Evolutionary conservation across 371 early-diverging fungal species (phyloP).

Genomic region (Chytridiales sp.): DNA sequence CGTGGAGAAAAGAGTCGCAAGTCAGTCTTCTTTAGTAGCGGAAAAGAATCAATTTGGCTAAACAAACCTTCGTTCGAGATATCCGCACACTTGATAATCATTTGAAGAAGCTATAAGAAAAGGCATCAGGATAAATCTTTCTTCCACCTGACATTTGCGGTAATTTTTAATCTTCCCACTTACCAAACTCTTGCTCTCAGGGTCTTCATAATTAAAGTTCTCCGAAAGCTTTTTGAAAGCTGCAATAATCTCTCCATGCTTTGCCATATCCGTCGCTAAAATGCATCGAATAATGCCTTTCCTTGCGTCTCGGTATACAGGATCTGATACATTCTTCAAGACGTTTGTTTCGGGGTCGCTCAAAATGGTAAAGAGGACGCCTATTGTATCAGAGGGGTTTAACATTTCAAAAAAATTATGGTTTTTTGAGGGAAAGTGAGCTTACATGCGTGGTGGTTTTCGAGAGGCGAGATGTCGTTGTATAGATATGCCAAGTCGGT

Average conservation of each 20-base stretch:
- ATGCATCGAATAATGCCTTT: constrained; percentile 45
- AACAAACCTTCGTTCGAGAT: constrained; percentile 45
- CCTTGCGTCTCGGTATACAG: constrained; percentile 34
- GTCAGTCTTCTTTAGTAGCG: constrained; percentile 9
- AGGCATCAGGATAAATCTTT: background rate
- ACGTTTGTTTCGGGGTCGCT: constrained; percentile 38
- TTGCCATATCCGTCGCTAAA: constrained; percentile 51
- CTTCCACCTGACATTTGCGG: background rate
- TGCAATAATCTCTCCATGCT: constrained; percentile 45
- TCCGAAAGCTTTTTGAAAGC: constrained; percentile 42
- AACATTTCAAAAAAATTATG: background rate
- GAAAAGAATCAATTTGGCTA: background rate
- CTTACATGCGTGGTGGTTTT: constrained; percentile 49
- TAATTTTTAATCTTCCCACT: background rate
- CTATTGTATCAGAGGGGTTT: constrained; percentile 2
- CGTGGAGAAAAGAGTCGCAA: background rate
- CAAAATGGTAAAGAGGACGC: constrained; percentile 46
- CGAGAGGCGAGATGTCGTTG: constrained; percentile 50
- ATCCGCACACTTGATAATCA: constrained; percentile 52
- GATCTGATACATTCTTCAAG: constrained; percentile 29
- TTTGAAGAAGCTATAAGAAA: constrained; percentile 37
- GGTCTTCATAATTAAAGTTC: constrained; percentile 39
- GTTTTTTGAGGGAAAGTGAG: background rate
- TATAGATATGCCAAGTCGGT: constrained; percentile 50
- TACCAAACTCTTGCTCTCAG: constrained; percentile 42